Percentiles rank a stretch among this genome's conserved stretches.
These are phyloP conservation scores for Aspergillus ibericus DNA, from an alignment of 2,329 filamentous ascomycete genomes.

Conservation along the genomic window DNA sequence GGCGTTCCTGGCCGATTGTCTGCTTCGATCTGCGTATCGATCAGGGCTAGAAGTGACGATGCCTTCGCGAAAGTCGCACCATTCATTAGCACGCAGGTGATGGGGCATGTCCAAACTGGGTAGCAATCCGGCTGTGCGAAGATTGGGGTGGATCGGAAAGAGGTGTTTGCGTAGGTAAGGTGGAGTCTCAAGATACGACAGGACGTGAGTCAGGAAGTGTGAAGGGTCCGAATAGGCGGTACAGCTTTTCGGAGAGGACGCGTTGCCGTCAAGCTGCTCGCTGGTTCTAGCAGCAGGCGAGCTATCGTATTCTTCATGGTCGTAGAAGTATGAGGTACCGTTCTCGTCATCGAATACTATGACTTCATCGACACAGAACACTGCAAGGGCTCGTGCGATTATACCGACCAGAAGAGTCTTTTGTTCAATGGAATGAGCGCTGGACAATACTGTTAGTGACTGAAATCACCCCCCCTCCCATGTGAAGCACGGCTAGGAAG, in stretches of 20 bases:
- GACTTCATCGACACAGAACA: background rate
- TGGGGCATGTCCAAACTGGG: constrained; percentile 83
- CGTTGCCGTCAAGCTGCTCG: background rate
- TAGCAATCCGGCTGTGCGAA: constrained; percentile 69
- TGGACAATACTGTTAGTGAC: constrained; percentile 32
- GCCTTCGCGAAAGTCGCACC: constrained; percentile 77
- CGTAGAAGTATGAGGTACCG: background rate
- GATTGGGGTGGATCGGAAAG: constrained; percentile 76
- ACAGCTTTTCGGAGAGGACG: background rate
- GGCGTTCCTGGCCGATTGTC: background rate
- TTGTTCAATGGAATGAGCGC: constrained; percentile 71
- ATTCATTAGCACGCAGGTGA: constrained; percentile 73
- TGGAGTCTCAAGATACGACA: constrained; percentile 81
- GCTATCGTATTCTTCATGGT: no score
- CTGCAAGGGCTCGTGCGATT: background rate
- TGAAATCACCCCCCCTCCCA: background rate
- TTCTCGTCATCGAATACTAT: background rate
- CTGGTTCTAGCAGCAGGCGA: background rate
- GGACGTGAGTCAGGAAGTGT: constrained; percentile 61
- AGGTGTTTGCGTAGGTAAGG: constrained; percentile 75
- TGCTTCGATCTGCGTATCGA: background rate
- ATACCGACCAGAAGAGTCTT: constrained; percentile 42
- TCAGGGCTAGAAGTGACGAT: constrained; percentile 53
- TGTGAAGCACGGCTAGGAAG: constrained; percentile 11
- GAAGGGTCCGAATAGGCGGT: background rate